Base-by-base conservation (phyloP, 2,329 filamentous ascomycete genomes). In the Ilyonectria sp. region DNA sequence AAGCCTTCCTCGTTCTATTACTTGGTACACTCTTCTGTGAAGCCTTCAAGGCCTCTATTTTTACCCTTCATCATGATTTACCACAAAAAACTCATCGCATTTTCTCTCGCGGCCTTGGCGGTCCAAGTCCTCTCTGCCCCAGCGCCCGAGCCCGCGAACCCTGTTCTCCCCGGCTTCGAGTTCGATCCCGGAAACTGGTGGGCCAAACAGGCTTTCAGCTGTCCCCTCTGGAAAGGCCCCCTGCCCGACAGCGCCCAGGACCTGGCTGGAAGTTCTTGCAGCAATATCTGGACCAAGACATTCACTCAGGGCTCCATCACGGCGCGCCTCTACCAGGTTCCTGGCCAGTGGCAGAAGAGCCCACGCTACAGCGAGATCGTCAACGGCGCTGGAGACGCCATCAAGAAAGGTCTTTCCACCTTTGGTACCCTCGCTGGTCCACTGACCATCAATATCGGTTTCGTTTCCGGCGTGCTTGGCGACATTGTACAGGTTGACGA, bases 401-500 rank as follows among this genome's bases (percentile, higher is more conserved):
- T 68, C 65, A 65, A 68, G 52, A 68, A 68, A 23, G 62, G 65
- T 4, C 29, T 68, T 17, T 10, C 17, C 2, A 26, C n/a, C 9
- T 68, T 65, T 44, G 65, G 61, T 13, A 19, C 52, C 0, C 40
- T 65, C 13, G 57, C 65, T 9, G 57, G 65, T n/a, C 57, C 62
- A 3, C 62, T 68, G 50, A 65, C 53, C 17, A 68, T 68, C 35
- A 63, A 68, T 21, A 60, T 68, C 9, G 65, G 65, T 40, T 68
- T 68, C 31, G 65, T 68, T 10, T 68, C 56, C n/a, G 65, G 65
- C 4, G 53, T 61, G 3, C 65, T 68, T 9, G 65, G 65, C 2
- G 65, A 68, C 13, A 37, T 61, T n/a, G 65, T 68, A 7, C 56
- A 68, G 37, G 62, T 68, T 2, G 65, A 68, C 52, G 65, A 68